Percentiles rank a stretch among this genome's conserved stretches.
phyloP scores from a whole-genome alignment of 1,139 yeast species.

The Saccharomyces hybrid region DNA sequence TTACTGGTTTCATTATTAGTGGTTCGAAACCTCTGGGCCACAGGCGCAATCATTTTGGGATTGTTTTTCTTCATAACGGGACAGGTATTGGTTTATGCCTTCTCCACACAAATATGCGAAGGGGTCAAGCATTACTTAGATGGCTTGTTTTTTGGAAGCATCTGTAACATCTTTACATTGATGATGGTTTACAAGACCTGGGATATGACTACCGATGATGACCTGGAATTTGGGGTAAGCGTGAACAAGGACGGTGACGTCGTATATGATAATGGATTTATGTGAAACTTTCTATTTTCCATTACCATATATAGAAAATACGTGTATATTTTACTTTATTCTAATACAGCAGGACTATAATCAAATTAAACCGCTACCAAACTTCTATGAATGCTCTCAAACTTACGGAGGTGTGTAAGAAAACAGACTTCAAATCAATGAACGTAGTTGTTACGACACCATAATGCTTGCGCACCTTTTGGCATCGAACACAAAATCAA shows the following conservation, averaged over 20 bases:
- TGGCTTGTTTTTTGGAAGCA: slow-evolving; percentile 77
- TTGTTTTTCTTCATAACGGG: slow-evolving; percentile 73
- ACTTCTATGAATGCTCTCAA: too few relatives aligned
- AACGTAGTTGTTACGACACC: too few relatives aligned
- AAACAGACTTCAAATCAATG: too few relatives aligned
- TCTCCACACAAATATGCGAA: slow-evolving; percentile 58
- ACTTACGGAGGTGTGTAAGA: too few relatives aligned
- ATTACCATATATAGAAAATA: not conserved
- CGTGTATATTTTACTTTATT: too few relatives aligned
- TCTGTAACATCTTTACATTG: slow-evolving; percentile 69
- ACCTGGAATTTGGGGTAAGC: slow-evolving; percentile 79
- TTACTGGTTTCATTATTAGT: slow-evolving; percentile 60
- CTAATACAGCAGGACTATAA: too few relatives aligned
- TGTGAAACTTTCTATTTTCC: not conserved
- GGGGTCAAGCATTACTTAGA: slow-evolving; percentile 80
- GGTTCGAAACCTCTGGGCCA: slow-evolving; percentile 74
- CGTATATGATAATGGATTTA: slow-evolving; percentile 12
- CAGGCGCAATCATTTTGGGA: slow-evolving; percentile 71
- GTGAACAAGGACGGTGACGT: slow-evolving; percentile 33
- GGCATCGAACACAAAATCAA: too few relatives aligned
- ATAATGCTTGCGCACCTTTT: too few relatives aligned
- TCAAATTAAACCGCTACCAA: too few relatives aligned
- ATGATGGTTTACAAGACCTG: slow-evolving; percentile 96
- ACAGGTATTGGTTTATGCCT: slow-evolving; percentile 63
- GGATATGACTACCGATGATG: slow-evolving; percentile 96